Evolutionary conservation across 306 rosid genomes (phyloP), one percentile per base, ranked within the genome.

Genomic region (Astragalus glycyphyllos): DNA sequence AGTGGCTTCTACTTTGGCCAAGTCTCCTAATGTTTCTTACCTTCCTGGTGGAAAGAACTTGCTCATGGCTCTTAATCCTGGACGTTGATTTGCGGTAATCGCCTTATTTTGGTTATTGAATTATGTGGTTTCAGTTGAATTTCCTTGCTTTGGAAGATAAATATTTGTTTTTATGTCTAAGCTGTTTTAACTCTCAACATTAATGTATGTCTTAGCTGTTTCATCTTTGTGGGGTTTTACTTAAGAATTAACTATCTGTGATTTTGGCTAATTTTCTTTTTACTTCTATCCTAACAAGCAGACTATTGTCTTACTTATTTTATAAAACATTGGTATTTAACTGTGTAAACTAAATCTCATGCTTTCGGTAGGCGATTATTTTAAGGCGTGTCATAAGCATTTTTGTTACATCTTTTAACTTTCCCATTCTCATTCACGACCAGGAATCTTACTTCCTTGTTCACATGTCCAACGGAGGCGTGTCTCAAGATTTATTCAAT

Each of bases 1-100:
- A 68, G 84, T 90, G 11, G 97, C 97, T 0, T 32, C 80, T 8
- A 94, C 98, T 1, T 76, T 94, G 16, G 86, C 98, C 1, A 90
- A 85, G 82, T 81, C 98, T 23, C 96, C 97, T 2, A 90, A 94
- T 55, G 97, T 93, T 1, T 42, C 92, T 8, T 93, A 93, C 86
- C 79, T 93, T 26, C 87, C 87, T 2, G 87, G 85, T 8, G 87
- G 87, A 20, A 53, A 80, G 85, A 80, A 80, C 78, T 37, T 93
- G 67, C 88, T 93, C 15, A 74, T 90, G 84, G 97, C 89, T 70
- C 87, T 93, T 46, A 86, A 85, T 12, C 53, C 94, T 20, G 9
- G 82, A 0, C 97, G 97, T 32, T 93, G 89, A 93, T 75, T 20
- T 7, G n/a, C 9, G 83, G 90, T 86, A 77, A 73, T 58, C 7